Base-by-base conservation (phyloP, 805 yeast genomes). In the Myxozyma melibiosi region DNA sequence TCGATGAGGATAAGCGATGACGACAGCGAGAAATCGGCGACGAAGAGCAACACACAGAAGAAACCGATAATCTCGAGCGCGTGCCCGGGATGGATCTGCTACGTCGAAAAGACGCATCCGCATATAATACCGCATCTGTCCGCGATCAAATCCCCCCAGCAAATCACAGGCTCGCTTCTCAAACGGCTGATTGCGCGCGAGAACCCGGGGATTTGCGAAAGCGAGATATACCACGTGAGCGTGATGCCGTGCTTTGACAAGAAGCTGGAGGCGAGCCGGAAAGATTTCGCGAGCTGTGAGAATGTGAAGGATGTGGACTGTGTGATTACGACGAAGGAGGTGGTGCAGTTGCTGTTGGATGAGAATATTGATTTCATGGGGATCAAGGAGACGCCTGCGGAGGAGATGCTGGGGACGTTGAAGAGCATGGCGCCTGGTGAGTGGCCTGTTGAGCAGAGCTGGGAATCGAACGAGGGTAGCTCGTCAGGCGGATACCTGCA, bases 231-330 rank as follows among this genome's bases (percentile, higher is more conserved):
- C 68, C 97, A 92, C 70, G 73, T 94, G 53, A 81, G 94, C 6
- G 76, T 94, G 20, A 92, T 92, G 98, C 98, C 99, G 1, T 92
- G 98, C 67, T 94, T 94, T 70, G 99, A 94, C 71, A 94, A 94
- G 73, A 94, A 94, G 71, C 78, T 91, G 40, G 99, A 94, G 74
- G 94, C 97, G 27, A 90, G 96, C 2, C 78, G 98, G 60, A 85
- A 88, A 0, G 96, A 89, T 63, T 74, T 78, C 51, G 76, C 73
- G 18, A 67, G 61, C 1, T 71, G 64, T 4, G 71, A 65, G 3
- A 68, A 64, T 4, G 70, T 68, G 11, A 71, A 73, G 9, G 96
- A 90, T 67, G 97, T 94, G 11, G 97, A 94, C 70, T 88, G 97
- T 74, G 99, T 94, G 2, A 80, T 94, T 22, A 94, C 99, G 0